A percentile compares a stretch with the other conserved stretches of the same genome.
Evolutionary conservation across 345 rosid genomes (phyloP).

Genomic region (Boechera stricta): DNA sequence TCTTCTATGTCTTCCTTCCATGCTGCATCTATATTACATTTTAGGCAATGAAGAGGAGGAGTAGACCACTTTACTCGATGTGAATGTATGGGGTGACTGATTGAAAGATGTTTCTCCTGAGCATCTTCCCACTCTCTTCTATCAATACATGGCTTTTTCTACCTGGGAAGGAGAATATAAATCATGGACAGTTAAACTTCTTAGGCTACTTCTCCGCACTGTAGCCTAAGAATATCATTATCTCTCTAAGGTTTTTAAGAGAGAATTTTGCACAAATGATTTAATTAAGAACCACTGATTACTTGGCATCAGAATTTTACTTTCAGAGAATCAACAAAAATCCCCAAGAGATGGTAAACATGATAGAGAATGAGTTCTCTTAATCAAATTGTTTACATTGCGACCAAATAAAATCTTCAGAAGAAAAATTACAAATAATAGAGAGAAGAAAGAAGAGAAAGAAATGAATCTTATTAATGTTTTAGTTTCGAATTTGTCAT

Average conservation of each 20-base stretch:
- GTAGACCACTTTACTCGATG: background rate
- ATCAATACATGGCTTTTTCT: background rate
- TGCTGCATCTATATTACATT: background rate
- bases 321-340: background rate
- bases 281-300: background rate
- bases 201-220: background rate
- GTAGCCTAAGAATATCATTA: background rate
- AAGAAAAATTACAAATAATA: background rate
- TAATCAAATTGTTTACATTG: background rate
- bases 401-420: background rate
- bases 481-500: background rate
- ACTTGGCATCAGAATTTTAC: background rate
- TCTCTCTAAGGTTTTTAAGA: background rate
- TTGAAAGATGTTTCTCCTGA: background rate
- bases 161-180: background rate
- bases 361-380: background rate
- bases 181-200: background rate
- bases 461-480: constrained; percentile 1
- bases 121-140: background rate
- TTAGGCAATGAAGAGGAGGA: background rate
- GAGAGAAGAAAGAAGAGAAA: background rate
- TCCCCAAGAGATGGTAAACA: background rate
- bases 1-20: background rate
- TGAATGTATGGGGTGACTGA: background rate
- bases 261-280: constrained; percentile 11